These are phyloP conservation scores for Botrytis elliptica DNA, from an alignment of 2,329 filamentous ascomycete genomes.

Conservation along the genomic window DNA sequence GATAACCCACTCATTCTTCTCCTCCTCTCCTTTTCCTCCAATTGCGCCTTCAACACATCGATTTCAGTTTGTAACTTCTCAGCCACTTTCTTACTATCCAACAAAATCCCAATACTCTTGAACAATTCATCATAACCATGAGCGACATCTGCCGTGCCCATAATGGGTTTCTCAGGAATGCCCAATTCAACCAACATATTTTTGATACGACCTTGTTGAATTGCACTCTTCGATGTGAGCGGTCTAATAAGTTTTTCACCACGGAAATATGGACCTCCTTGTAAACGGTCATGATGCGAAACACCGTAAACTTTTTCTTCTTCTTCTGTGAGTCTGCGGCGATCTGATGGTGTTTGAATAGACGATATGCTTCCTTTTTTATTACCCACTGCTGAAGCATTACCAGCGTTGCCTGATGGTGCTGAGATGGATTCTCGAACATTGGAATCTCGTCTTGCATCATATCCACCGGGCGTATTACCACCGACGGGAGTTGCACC, in stretches of 20 bases:
- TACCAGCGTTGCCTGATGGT: conserved; percentile 40
- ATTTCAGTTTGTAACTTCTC: conserved; percentile 77
- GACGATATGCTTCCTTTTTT: conserved; percentile 36
- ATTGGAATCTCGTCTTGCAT: conserved; percentile 42
- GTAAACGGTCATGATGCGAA: conserved; percentile 78
- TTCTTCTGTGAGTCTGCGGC: conserved; percentile 69
- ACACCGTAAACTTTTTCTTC: conserved; percentile 83
- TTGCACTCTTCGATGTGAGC: conserved; percentile 71
- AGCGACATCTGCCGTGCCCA: conserved; percentile 72
- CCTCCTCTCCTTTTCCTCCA: conserved; percentile 43
- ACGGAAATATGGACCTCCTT: conserved; percentile 84
- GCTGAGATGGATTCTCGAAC: conserved; percentile 36
- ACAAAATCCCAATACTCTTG: conserved; percentile 62
- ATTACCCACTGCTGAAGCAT: conserved; percentile 23
- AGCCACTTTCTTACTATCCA: conserved; percentile 70
- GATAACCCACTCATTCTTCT: conserved; percentile 45
- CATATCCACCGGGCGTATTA: conserved; percentile 37
- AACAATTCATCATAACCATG: conserved; percentile 71
- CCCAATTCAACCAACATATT: conserved; percentile 71
- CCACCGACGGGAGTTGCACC: conserved; percentile 43
- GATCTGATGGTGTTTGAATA: conserved; percentile 46
- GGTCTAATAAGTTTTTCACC: conserved; percentile 79
- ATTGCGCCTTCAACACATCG: conserved; percentile 57
- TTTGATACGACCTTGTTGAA: conserved; percentile 73
- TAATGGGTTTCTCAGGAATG: conserved; percentile 63